A percentile compares a stretch with the other conserved stretches of the same genome.
phyloP scores from a whole-genome alignment of 2,329 filamentous ascomycete genomes.

The Xylariaceae sp. region DNA sequence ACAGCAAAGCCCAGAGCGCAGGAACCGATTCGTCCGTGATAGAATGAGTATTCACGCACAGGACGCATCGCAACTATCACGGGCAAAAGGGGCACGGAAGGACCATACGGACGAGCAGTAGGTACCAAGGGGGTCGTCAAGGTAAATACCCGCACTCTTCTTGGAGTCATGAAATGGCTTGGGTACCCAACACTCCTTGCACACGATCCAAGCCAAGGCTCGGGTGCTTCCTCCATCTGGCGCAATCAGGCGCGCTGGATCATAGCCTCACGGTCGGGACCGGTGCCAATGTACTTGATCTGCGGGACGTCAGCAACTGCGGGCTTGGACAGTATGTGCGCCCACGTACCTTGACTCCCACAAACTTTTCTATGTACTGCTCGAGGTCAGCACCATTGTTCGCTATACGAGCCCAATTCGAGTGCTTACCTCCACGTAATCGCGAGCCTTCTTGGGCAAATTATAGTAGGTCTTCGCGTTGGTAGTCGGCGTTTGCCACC shows the following conservation, averaged over 20 bases:
- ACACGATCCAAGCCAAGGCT: neutral
- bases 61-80: no score
- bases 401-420: neutral
- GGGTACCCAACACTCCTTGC: neutral
- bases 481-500: conserved; percentile 14
- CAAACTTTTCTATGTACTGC: conserved; percentile 15
- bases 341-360: conserved; percentile 11
- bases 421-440: conserved; percentile 7
- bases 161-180: neutral
- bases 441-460: conserved; percentile 8
- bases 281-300: conserved; percentile 5
- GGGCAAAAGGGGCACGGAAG: no score
- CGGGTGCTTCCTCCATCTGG: neutral
- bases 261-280: conserved; percentile 6
- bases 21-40: no score
- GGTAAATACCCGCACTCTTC: neutral
- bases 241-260: conserved; percentile 1
- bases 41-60: no score
- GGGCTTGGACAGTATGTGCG: neutral
- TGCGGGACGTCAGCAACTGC: neutral
- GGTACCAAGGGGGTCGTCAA: no score
- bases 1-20: no score
- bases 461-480: conserved; percentile 8
- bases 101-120: no score
- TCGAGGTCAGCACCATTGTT: neutral